These are phyloP conservation scores for Odonthalia washingtoniensis DNA, from an alignment of 31 red algal genomes.

Conservation along the genomic window DNA sequence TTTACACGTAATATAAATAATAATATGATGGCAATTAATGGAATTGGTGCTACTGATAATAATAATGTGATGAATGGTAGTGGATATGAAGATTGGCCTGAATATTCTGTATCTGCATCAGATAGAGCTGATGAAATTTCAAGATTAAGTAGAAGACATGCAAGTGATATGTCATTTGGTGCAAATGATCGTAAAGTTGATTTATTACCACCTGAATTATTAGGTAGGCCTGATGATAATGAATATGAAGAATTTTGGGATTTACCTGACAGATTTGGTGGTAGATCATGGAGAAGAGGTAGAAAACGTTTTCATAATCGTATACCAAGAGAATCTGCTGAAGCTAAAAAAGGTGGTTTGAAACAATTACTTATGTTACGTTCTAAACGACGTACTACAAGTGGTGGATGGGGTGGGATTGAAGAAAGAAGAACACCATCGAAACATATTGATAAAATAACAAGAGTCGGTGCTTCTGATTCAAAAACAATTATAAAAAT, in stretches of 20 bases:
- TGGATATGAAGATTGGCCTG: conserved; percentile 56
- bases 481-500: neutral
- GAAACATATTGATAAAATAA: neutral
- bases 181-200: conserved; percentile 50
- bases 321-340: too few species aligned
- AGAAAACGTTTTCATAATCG: too few species aligned
- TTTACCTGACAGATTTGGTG: conserved; percentile 25
- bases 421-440: neutral
- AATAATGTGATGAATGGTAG: neutral
- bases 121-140: conserved; percentile 30
- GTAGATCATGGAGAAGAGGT: conserved; percentile 4
- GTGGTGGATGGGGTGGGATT: neutral
- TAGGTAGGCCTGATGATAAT: conserved; percentile 20
- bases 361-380: too few species aligned
- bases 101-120: conserved; percentile 43
- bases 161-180: conserved; percentile 73
- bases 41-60: too few species aligned
- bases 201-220: conserved; percentile 55
- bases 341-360: too few species aligned
- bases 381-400: neutral
- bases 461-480: neutral
- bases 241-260: neutral
- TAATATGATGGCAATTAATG: too few species aligned
- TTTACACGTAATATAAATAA: too few species aligned
- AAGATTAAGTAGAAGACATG: conserved; percentile 58